A percentile compares a stretch with the other conserved stretches of the same genome.
Evolutionary conservation across 2,329 filamentous ascomycete genomes (phyloP).

Genomic region (Juglanconis juglandina): DNA sequence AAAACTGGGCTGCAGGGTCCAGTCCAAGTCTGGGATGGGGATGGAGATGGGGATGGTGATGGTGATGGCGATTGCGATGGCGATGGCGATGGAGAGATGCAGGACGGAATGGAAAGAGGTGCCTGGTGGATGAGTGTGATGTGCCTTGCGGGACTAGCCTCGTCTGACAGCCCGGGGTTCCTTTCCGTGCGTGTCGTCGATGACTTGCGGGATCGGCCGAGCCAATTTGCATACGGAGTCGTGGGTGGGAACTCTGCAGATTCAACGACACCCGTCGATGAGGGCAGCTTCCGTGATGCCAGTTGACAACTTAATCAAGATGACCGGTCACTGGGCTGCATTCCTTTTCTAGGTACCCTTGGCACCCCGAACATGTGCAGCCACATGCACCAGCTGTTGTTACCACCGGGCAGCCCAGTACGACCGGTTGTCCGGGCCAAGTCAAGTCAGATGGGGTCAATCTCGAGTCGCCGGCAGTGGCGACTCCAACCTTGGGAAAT

Average conservation of each 20-base stretch:
- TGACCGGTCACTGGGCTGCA: not conserved
- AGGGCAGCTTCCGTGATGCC: not conserved
- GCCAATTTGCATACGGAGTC: constrained; percentile 12
- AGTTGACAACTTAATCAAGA: not conserved
- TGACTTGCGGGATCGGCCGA: constrained; percentile 13
- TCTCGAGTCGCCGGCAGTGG: not conserved
- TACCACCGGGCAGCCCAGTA: not conserved
- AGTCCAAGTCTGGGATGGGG: not conserved
- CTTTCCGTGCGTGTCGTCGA: not conserved
- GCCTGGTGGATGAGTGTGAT: not conserved
- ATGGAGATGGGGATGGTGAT: not conserved
- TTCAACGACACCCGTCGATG: not conserved
- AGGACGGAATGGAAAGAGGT: not conserved
- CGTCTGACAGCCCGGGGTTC: constrained; percentile 1
- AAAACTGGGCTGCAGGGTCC: not conserved
- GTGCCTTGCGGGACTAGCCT: constrained; percentile 14
- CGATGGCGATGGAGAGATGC: not conserved
- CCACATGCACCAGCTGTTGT: not conserved
- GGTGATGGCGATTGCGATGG: too few species aligned
- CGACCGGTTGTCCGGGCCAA: not conserved
- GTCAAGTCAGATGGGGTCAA: constrained; percentile 8
- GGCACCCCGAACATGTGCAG: not conserved
- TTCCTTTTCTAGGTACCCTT: too few species aligned
- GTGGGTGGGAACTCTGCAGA: not conserved
- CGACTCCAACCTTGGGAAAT: not conserved